Conservation (phyloP, 2,329 filamentous ascomycete genomes). For the Colletotrichum sp. region DNA sequence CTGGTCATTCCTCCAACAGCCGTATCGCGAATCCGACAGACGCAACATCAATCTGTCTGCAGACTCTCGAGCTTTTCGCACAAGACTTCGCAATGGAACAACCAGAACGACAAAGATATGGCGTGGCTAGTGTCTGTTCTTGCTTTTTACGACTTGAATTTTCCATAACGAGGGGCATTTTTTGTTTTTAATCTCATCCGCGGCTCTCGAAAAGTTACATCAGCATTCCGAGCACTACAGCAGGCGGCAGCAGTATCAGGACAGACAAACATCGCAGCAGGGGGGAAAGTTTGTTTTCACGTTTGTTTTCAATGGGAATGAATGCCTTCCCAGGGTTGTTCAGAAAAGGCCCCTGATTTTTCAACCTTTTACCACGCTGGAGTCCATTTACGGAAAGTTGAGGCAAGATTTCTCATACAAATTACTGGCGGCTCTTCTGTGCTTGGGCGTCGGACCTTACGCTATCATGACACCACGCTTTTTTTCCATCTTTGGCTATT, state of each 20-base stretch:
- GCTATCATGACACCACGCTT: constrained; percentile 10
- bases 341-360: background rate
- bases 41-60: background rate
- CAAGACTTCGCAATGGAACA: background rate
- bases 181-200: background rate
- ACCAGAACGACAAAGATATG: background rate
- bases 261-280: background rate
- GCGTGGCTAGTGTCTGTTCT: background rate
- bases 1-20: background rate
- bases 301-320: background rate
- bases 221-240: constrained; percentile 4
- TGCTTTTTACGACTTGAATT: background rate
- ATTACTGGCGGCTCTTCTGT: background rate
- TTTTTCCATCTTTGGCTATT: background rate
- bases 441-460: background rate
- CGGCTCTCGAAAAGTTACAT: constrained; percentile 9
- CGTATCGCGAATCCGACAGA: background rate
- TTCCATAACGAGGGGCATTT: background rate
- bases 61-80: background rate
- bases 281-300: background rate
- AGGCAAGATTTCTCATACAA: background rate
- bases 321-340: background rate
- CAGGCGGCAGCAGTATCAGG: background rate
- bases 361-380: background rate
- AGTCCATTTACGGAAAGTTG: background rate